phyloP scores from a whole-genome alignment of 2,329 filamentous ascomycete species.

The Rhynchosporium agropyri region DNA sequence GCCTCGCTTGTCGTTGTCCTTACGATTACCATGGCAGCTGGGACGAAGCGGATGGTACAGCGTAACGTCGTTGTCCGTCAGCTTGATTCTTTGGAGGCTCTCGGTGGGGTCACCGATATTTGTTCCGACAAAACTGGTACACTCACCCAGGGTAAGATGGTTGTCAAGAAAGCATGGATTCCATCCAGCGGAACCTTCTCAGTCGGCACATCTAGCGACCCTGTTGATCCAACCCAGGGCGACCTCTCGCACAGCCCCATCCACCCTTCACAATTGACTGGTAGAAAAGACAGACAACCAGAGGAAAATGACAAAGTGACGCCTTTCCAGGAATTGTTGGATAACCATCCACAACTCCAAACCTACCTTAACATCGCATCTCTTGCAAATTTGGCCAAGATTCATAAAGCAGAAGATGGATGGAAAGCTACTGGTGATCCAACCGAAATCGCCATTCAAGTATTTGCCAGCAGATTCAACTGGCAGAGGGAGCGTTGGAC shows the following conservation, averaged over 20 bases:
- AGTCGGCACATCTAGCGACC: slow-evolving; percentile 53
- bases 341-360: slow-evolving; percentile 52
- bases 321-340: slow-evolving; percentile 44
- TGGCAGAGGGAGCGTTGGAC: slow-evolving; percentile 60
- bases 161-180: slow-evolving; percentile 56
- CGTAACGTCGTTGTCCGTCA: slow-evolving; percentile 61
- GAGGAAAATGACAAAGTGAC: slow-evolving; percentile 29
- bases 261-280: slow-evolving; percentile 36
- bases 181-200: slow-evolving; percentile 55
- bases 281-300: slow-evolving; percentile 19
- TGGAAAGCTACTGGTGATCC: slow-evolving; percentile 70
- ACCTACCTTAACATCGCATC: slow-evolving; percentile 65
- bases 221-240: slow-evolving; percentile 54
- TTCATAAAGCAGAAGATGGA: slow-evolving; percentile 54
- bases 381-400: slow-evolving; percentile 65
- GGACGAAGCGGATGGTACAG: slow-evolving; percentile 60
- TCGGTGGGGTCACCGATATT: slow-evolving; percentile 60
- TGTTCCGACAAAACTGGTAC: slow-evolving; percentile 80
- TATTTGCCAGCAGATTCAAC: slow-evolving; percentile 70
- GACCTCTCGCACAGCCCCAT: slow-evolving; percentile 44
- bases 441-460: slow-evolving; percentile 75
- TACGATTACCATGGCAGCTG: slow-evolving; percentile 68
- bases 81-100: slow-evolving; percentile 56
- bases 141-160: slow-evolving; percentile 49
- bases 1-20: slow-evolving; percentile 65